Evolutionary conservation across 2,329 filamentous ascomycete genomes (phyloP).

Genomic region (Fusarium subtropicale): DNA sequence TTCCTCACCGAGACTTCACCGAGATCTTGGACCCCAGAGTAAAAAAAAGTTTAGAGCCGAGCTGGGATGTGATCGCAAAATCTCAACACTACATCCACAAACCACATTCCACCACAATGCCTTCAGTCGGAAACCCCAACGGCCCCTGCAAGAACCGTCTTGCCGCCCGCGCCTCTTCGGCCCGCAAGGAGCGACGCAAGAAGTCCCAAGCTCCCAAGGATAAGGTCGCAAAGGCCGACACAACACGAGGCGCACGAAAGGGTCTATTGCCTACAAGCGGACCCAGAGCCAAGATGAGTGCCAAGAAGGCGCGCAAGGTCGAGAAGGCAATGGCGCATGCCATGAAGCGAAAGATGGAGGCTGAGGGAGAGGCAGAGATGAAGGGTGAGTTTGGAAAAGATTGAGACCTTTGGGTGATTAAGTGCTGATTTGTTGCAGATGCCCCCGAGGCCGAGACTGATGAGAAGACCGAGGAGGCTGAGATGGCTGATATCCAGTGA

Average conservation of each 20-base stretch:
- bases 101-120: slow-evolving; percentile 53
- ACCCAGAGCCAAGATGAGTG: slow-evolving; percentile 62
- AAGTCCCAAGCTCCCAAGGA: slow-evolving; percentile 52
- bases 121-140: slow-evolving; percentile 70
- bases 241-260: slow-evolving; percentile 61
- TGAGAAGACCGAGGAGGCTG: slow-evolving; percentile 44
- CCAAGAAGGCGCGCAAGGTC: slow-evolving; percentile 67
- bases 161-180: slow-evolving; percentile 58
- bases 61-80: slow-evolving; percentile 20
- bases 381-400: slow-evolving; percentile 53
- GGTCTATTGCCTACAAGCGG: slow-evolving; percentile 68
- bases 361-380: slow-evolving; percentile 63
- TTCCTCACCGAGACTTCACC: slow-evolving; percentile 31
- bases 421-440: slow-evolving; percentile 32
- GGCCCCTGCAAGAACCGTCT: slow-evolving; percentile 65
- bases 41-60: slow-evolving; percentile 32
- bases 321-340: slow-evolving; percentile 66
- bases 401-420: background rate
- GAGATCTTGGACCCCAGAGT: slow-evolving; percentile 28
- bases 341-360: slow-evolving; percentile 63
- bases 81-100: slow-evolving; percentile 11
- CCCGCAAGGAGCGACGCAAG: slow-evolving; percentile 59
- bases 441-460: slow-evolving; percentile 39
- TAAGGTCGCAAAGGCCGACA: slow-evolving; percentile 58
- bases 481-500: slow-evolving; percentile 47